Percentiles rank a stretch among this genome's conserved stretches.
These are phyloP conservation scores for Diaporthe helianthi DNA, from an alignment of 2,329 filamentous ascomycete genomes.

Conservation along the genomic window DNA sequence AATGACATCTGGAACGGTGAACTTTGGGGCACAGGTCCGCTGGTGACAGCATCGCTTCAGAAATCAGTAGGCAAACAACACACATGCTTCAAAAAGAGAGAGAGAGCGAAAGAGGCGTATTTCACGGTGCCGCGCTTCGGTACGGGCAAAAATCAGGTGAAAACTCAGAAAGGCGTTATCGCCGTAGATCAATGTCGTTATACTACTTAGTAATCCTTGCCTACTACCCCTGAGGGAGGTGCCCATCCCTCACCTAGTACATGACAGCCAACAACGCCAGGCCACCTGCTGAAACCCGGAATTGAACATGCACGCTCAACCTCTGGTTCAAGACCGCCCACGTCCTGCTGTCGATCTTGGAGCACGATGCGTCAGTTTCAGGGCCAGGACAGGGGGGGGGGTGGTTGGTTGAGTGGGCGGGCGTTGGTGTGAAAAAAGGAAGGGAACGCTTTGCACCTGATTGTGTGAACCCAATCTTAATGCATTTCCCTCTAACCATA, in stretches of 20 bases:
- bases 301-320: neutral
- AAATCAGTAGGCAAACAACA: accelerated
- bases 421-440: no score
- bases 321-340: no score
- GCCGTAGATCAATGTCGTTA: neutral
- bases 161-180: neutral
- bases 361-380: neutral
- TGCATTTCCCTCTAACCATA: neutral
- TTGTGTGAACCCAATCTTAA: neutral
- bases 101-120: neutral
- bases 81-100: neutral
- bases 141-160: neutral
- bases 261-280: no score
- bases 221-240: no score
- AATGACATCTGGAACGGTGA: neutral
- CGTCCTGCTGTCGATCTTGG: neutral
- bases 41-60: neutral
- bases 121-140: no score
- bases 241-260: no score
- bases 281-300: no score
- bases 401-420: no score
- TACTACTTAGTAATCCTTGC: neutral
- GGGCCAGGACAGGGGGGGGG: neutral
- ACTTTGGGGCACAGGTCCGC: no score
- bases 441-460: no score